Conservation (phyloP, 495 filamentous ascomycete species). For the Penicillium cinerascens region DNA sequence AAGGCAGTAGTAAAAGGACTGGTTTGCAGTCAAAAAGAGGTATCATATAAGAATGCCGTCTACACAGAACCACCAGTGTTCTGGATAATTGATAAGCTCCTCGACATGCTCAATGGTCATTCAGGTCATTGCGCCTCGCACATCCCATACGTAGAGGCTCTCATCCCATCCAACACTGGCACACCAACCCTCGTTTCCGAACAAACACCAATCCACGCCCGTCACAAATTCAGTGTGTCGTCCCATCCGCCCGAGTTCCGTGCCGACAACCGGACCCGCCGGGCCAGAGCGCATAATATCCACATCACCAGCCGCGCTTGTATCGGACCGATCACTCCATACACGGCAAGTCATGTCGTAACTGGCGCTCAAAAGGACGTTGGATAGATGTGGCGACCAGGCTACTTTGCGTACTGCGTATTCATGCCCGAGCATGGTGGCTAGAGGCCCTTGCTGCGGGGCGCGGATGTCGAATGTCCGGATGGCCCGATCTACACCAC, state of each 20-base stretch:
- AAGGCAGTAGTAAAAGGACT: neutral
- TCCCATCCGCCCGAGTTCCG: conserved; percentile 82
- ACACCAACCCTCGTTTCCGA: conserved; percentile 92
- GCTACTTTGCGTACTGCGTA: conserved; percentile 81
- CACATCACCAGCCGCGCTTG: conserved; percentile 50
- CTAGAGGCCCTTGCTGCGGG: conserved; percentile 63
- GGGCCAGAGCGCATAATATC: conserved; percentile 39
- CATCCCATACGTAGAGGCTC: conserved; percentile 87
- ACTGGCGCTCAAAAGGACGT: conserved; percentile 80
- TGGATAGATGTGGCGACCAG: conserved; percentile 88
- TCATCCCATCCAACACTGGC: conserved; percentile 94
- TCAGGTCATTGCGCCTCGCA: conserved; percentile 59
- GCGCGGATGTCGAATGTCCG: conserved; percentile 85
- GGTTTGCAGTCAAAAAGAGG: neutral
- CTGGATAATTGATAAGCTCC: neutral
- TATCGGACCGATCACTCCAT: conserved; percentile 69
- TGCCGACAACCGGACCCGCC: conserved; percentile 46
- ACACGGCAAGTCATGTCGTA: conserved; percentile 97
- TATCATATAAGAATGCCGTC: neutral
- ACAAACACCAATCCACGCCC: conserved; percentile 97
- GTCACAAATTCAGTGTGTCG: conserved; percentile 93
- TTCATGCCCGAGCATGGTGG: conserved; percentile 75
- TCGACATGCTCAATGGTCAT: conserved; percentile 1
- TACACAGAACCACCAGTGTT: neutral
- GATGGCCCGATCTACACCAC: conserved; percentile 82